These are phyloP conservation scores for Arachnomyces sp. DNA, from an alignment of 2,329 filamentous ascomycete genomes.

Conservation along the genomic window DNA sequence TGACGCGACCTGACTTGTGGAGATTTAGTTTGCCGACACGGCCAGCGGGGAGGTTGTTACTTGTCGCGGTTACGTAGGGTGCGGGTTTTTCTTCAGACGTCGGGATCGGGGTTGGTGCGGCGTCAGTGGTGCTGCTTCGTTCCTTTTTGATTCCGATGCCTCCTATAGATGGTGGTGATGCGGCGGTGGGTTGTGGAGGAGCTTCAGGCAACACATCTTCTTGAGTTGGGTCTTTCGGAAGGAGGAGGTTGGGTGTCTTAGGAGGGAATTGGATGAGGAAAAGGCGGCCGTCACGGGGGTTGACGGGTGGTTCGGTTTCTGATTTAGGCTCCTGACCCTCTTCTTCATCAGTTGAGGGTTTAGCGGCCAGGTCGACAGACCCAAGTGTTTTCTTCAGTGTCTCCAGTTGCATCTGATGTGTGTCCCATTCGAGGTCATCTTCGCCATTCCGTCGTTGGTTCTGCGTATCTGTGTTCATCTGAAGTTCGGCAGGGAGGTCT, in stretches of 20 bases:
- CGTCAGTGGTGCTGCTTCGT: neutral
- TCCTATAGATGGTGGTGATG: conserved; percentile 5
- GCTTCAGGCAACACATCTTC: conserved; percentile 8
- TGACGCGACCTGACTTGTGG: conserved; percentile 54
- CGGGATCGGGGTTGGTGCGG: conserved; percentile 8
- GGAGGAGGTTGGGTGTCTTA: conserved; percentile 49
- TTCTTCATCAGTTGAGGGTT: conserved; percentile 14
- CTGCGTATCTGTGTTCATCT: conserved; percentile 20
- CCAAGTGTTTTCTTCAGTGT: conserved; percentile 32
- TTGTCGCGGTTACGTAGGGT: conserved; percentile 30
- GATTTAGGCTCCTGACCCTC: conserved; percentile 14
- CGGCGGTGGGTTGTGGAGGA: conserved; percentile 2
- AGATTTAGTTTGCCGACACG: conserved; percentile 55
- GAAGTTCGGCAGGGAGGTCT: conserved; percentile 2
- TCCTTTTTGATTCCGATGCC: conserved; percentile 6
- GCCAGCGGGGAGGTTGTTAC: conserved; percentile 43
- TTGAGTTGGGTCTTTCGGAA: conserved; percentile 23
- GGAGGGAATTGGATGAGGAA: conserved; percentile 61
- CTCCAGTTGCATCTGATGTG: conserved; percentile 33
- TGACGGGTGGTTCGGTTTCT: conserved; percentile 25
- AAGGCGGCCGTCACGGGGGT: conserved; percentile 43
- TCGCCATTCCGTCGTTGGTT: conserved; percentile 34
- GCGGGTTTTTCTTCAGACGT: conserved; percentile 16
- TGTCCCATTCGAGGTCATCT: conserved; percentile 36
- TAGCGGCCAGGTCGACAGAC: conserved; percentile 7